Base-by-base conservation (phyloP, 495 filamentous ascomycete genomes). In the Bacidia gigantensis region DNA sequence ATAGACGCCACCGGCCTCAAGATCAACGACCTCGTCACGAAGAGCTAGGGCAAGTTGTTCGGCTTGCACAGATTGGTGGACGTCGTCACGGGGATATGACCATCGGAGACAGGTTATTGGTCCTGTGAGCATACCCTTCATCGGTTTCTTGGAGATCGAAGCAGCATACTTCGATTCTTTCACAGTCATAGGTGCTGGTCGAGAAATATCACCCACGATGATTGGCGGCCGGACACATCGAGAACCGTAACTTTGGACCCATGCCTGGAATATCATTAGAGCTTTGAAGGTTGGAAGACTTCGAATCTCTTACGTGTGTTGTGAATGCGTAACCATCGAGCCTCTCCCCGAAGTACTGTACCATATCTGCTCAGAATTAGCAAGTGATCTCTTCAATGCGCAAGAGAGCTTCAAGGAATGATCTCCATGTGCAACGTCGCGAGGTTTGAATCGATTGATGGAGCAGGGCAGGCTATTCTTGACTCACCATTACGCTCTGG, bases 51-150 rank as follows among this genome's bases (percentile, higher is more conserved):
- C 92, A 55, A 98, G 85, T 74, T 98, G 92, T 79, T 96, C 82
- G 68, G 93, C 93, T 77, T 98, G 92, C 58, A 96, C 80, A 52
- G 87, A 95, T 78, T 98, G 92, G 77, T 98, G 92, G 54, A 98
- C 85, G 64, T 98, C 92, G 64, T 94, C 87, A 83, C 92, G 92
- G 64, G 92, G 92, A 86, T 96, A 98, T 47, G 92, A 98, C 92
- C 92, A 98, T 62, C 92, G 84, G 60, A 98, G 74, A 70, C 92
- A 97, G 66, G 92, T 98, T 73, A 98, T 92, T 55, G 92, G 92
- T 46, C 92, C 92, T 69, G 92, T 98, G 66, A 98, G 83, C 92
- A 98, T 98, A 69, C 92, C 92, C 84, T 98, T 98, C 87, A 92
- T 97, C 68, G 92, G 89, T 79, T 95, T 96, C 75, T 85, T 89